Evolutionary conservation across 352 stramenopile species (phyloP), one percentile per base, ranked within the genome.

Genomic region (Blastocystis sp.): DNA sequence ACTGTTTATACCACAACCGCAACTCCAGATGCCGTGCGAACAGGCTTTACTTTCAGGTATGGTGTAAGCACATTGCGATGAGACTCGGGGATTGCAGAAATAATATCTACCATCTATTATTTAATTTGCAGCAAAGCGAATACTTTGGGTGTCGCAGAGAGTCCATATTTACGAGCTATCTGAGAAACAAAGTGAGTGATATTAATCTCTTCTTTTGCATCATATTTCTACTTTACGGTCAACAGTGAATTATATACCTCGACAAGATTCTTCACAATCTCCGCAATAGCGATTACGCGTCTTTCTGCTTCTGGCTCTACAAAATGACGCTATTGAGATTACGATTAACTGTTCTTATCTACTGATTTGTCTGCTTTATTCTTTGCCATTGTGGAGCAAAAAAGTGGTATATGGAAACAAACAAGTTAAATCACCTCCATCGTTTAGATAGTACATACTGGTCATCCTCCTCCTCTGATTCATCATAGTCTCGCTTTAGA

Each of bases 11-110:
- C 78, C n/a, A 98, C 96, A 39, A 98, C 95, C 4, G 96, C 95
- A 63, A 98, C 96, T 30, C 96, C 96, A 13, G 93, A 97, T 11
- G 96, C 96, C 0, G 95, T 98, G 66, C 96, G 94, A 30, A 98
- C 95, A 2, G 96, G 96, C 91, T 98, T 98, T 43, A 95, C 95
- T 90, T 97, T 96, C 65, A 98, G 92, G 79, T 94, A 95, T 76
- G 96, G 96, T 88, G 96, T 91, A 34, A 98, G 90, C 85, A 95
- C 95, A 26, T 95, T 92, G 63, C 94, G 94, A 92, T 98, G 97
- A 53, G 96, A 92, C 34, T 96, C 92, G 1, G 96, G 96, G 43
- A 98, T 94, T 16, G 95, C 95, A 62, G 96, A 95, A 64, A 98
- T 95, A 89, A 98, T 98, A 91, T 98, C 96, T 43, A 97, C 94